These are phyloP conservation scores for Nephelium lappaceum DNA, from an alignment of 345 rosid genomes.

Conservation along the genomic window DNA sequence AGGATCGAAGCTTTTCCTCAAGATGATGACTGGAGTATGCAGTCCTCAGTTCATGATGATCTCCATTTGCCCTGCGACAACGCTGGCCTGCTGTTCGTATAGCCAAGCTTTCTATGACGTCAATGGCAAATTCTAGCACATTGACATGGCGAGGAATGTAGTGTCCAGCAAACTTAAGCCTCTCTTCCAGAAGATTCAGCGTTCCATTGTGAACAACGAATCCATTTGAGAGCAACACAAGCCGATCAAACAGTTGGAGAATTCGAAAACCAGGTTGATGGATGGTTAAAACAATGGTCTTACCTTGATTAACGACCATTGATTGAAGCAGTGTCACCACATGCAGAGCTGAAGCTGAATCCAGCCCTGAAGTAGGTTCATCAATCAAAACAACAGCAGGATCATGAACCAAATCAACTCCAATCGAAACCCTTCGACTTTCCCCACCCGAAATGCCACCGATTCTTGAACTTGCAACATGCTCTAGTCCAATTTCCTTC, in stretches of 20 bases:
- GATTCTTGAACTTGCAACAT: conserved; percentile 58
- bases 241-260: conserved; percentile 64
- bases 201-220: conserved; percentile 61
- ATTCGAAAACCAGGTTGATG: conserved; percentile 95
- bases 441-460: conserved; percentile 94
- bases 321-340: conserved; percentile 62
- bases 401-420: conserved; percentile 89
- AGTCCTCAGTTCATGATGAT: conserved; percentile 28
- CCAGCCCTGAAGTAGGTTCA: conserved; percentile 97
- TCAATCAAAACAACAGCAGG: conserved; percentile 83
- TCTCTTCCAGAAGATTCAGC: conserved; percentile 54
- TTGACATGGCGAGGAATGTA: conserved; percentile 67
- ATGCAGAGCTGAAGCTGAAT: conserved; percentile 87
- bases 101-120: conserved; percentile 51
- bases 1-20: conserved; percentile 40
- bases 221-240: conserved; percentile 77
- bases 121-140: conserved; percentile 86
- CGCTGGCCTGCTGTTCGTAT: conserved; percentile 19
- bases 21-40: conserved; percentile 7
- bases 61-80: conserved; percentile 30
- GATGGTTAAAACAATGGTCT: conserved; percentile 78
- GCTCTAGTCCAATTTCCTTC: conserved; percentile 74
- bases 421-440: conserved; percentile 84
- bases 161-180: conserved; percentile 57
- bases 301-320: conserved; percentile 68